These are phyloP conservation scores for Eimeria falciformis DNA, from an alignment of 169 alveolate genomes.

Conservation along the genomic window DNA sequence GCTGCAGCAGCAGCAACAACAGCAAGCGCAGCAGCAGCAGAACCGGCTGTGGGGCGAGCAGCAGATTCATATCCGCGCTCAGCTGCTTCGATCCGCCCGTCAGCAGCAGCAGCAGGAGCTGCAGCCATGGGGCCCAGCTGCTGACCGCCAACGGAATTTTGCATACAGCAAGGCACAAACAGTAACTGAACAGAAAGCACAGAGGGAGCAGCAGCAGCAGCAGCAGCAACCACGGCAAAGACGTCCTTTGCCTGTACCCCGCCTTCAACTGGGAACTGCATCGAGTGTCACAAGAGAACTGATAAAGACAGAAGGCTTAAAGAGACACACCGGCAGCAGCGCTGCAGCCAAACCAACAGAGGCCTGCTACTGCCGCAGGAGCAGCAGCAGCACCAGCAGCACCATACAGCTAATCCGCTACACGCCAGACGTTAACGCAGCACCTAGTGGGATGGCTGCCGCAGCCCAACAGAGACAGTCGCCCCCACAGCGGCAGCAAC, in stretches of 20 bases:
- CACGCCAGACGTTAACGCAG: background rate
- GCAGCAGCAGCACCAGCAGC: background rate
- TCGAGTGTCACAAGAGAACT: too few relatives aligned
- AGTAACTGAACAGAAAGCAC: background rate
- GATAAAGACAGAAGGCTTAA: background rate
- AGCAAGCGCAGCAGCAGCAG: slow-evolving; percentile 8
- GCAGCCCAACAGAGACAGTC: background rate
- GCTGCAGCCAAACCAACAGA: slow-evolving; percentile 6
- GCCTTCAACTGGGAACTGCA: too few relatives aligned
- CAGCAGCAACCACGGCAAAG: slow-evolving; percentile 16
- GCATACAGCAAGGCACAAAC: background rate
- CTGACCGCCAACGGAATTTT: background rate
- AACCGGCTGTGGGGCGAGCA: background rate
- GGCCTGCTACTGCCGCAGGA: background rate
- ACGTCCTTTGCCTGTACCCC: background rate
- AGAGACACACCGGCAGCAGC: background rate
- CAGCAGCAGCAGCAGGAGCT: background rate
- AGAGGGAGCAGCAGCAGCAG: slow-evolving; percentile 43
- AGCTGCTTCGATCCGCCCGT: background rate
- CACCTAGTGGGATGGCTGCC: background rate
- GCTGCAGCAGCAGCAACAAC: slow-evolving; percentile 47
- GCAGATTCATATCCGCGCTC: background rate
- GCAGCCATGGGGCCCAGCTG: background rate
- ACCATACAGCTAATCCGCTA: background rate
- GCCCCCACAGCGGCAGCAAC: background rate